Evolutionary conservation across 2,329 filamentous ascomycete species (phyloP), one percentile per base, ranked within the genome.

Genomic region (Cytospora piceae): DNA sequence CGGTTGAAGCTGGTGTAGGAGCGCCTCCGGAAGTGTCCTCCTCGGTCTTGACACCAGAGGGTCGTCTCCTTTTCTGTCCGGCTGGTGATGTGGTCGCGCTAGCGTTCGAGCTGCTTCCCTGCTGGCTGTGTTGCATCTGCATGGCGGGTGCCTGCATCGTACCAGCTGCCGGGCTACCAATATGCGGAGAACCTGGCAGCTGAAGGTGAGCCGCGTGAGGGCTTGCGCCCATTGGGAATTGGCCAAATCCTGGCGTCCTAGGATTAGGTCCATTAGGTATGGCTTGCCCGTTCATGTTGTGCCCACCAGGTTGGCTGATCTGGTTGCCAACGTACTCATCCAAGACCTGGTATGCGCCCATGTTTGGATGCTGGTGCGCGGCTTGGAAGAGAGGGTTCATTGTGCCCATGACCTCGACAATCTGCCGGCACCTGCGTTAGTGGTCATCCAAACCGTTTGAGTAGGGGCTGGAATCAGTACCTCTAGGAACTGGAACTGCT

Each of bases 81-180:
- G 84, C 82, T 49, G 86, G 86, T 37, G 85, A 88, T 6, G 88
- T 90, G 76, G 89, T 90, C 64, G 87, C 87, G 72, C 87, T 90
- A 8, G 87, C 87, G 73, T 85, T 87, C 12, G 87, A 89, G 74
- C 80, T 86, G 37, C 87, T 88, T 49, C 87, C 88, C 73, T 90
- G 88, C 74, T 90, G 87, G 73, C 87, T 90, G 69, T 86, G 85
- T 73, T 90, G 87, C 67, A 87, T 78, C 74, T 87, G 85, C 87
- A 90, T 90, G 68, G 81, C 81, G 27, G 87, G 87, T 60, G 87
- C 85, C 74, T 87, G 85, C 82, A 89, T 87, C 61, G 84, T 81
- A 20, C 84, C 86, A 17, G 84, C 83, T 22, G 85, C 86, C 11
- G 88, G 88, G 73, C 86, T 89, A 62, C 85, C 83, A 53, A 84